Evolutionary conservation across 192 early-diverging fungal species (phyloP), one percentile per base, ranked within the genome.

Genomic region (Umbelopsis sp.): DNA sequence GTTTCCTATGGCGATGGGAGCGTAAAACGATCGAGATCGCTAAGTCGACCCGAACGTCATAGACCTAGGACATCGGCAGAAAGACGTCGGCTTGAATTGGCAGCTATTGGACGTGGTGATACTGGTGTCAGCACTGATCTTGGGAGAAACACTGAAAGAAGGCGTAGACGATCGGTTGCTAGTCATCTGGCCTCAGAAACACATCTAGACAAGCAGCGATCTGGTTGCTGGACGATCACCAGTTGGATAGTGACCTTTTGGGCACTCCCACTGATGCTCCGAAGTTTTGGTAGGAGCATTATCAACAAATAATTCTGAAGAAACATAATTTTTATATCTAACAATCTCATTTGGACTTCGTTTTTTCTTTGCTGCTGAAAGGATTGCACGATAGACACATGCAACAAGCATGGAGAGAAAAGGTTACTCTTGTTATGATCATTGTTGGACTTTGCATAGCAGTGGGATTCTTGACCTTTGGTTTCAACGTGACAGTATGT

Each of bases 321-420:
- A n/a, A n/a, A n/a, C n/a, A n/a, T n/a, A 53, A 0, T 45, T 24
- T 4, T 21, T 26, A 22, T 65, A 32, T 5, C 2, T 32, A 17
- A 14, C 51, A 31, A 22, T 36, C 9, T 45, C 11, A 59, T 62
- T 32, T 36, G 31, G 29, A 71, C 24, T 32, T 54, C n/a, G 71
- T 25, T 67, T 38, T 29, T 32, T 36, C 22, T 31, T 65, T 12
- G n/a, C 29, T 12, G 2, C 4, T 5, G 3, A 32, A 62, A 81
- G 79, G 79, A 7, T 50, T 81, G 0, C 66, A 51, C 10, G 79
- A 81, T 50, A 50, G 21, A 65, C 80, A 80, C 24, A 83, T 91
- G 54, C 91, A 89, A 65, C 86, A 85, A 81, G 96, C 95, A 10
- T 97, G 92, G 91, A 87, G 94, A 77, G 95, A 97, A 76, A 97